Evolutionary conservation across 129 eudicot genomes (phyloP).

Genomic region (Silybum marianum): DNA sequence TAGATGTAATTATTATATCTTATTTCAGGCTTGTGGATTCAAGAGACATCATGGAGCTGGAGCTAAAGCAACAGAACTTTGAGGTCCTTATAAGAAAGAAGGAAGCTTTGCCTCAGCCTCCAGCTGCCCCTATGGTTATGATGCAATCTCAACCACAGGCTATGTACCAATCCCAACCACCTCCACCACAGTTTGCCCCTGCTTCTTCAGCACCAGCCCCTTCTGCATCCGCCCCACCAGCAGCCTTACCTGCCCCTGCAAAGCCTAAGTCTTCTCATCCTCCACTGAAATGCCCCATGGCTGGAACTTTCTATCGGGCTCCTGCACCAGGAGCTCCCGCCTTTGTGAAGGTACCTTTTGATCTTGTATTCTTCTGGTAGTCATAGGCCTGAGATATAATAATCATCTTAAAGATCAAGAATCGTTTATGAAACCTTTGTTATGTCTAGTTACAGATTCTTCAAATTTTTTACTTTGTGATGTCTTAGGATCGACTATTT

Average conservation of each 20-base stretch:
- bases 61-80: constrained; percentile 72
- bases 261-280: constrained; percentile 72
- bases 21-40: constrained; percentile 87
- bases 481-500: not conserved
- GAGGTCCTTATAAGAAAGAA: constrained; percentile 81
- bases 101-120: constrained; percentile 66
- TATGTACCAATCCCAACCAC: constrained; percentile 41
- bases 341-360: constrained; percentile 67
- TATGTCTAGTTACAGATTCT: constrained; percentile 9
- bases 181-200: constrained; percentile 48
- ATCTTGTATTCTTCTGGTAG: not conserved
- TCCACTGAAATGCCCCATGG: constrained; percentile 87
- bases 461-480: not conserved
- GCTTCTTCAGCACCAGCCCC: constrained; percentile 46
- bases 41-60: constrained; percentile 82
- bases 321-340: constrained; percentile 86
- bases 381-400: not conserved
- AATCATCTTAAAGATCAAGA: not conserved
- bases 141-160: constrained; percentile 59
- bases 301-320: constrained; percentile 83
- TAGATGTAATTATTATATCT: not conserved
- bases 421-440: not conserved
- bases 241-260: constrained; percentile 60
- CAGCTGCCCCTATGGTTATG: constrained; percentile 47
- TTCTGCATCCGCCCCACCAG: constrained; percentile 44